These are phyloP conservation scores for Biancaea sappan DNA, from an alignment of 306 rosid genomes.

Conservation along the genomic window DNA sequence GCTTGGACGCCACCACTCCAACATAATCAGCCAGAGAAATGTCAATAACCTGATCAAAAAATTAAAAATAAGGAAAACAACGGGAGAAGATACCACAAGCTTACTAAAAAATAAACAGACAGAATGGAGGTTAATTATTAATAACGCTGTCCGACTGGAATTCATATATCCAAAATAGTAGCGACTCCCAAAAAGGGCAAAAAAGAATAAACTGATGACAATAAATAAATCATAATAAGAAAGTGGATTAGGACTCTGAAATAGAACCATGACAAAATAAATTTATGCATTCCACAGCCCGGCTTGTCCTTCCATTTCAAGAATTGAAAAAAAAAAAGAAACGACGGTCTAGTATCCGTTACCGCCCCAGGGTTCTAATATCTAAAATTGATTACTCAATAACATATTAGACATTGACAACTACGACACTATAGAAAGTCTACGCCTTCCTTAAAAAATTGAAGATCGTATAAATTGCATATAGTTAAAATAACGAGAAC, in stretches of 20 bases:
- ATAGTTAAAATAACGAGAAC: too few relatives aligned
- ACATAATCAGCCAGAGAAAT: conserved; percentile 44
- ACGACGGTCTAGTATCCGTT: too few relatives aligned
- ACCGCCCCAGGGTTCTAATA: too few relatives aligned
- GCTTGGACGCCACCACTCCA: conserved; percentile 41
- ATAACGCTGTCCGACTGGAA: not conserved
- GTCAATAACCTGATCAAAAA: conserved; percentile 26
- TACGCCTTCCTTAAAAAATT: too few relatives aligned
- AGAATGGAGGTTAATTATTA: not conserved
- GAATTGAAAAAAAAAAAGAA: too few relatives aligned
- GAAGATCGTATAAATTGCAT: too few relatives aligned
- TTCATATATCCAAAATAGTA: not conserved
- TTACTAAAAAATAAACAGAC: too few relatives aligned
- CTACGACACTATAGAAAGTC: too few relatives aligned
- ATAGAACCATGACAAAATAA: not conserved
- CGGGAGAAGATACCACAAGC: not conserved
- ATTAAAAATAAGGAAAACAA: not conserved
- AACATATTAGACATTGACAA: too few relatives aligned
- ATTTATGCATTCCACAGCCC: too few relatives aligned
- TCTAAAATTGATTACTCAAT: too few relatives aligned
- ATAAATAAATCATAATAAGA: not conserved
- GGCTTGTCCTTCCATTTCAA: too few relatives aligned
- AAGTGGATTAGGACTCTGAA: not conserved
- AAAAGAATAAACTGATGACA: not conserved
- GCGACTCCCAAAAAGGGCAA: not conserved